A percentile compares a stretch with the other conserved stretches of the same genome.
phyloP scores from a whole-genome alignment of 352 stramenopile genomes.

The Phytophthora citricola region DNA sequence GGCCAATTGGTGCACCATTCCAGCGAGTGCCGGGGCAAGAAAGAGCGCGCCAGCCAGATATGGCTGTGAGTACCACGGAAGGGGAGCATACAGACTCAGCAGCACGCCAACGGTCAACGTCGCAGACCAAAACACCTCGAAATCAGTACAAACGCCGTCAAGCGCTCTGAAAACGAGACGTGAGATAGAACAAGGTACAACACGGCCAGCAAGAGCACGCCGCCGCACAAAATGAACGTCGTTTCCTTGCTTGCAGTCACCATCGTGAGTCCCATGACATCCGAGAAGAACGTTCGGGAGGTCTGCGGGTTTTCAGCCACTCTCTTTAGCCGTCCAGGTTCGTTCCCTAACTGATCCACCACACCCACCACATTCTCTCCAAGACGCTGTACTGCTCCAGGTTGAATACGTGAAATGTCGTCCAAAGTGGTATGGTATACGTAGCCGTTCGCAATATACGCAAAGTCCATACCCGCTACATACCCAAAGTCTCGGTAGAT shows the following conservation, averaged over 20 bases:
- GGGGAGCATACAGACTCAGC: constrained; percentile 67
- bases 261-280: constrained; percentile 70
- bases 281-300: constrained; percentile 79
- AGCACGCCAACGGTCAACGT: constrained; percentile 53
- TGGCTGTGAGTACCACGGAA: constrained; percentile 75
- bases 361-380: constrained; percentile 77
- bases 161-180: constrained; percentile 47
- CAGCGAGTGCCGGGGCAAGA: constrained; percentile 51
- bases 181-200: constrained; percentile 60
- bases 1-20: constrained; percentile 60
- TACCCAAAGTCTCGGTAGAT: constrained; percentile 78
- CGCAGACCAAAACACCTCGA: constrained; percentile 43
- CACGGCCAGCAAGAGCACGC: constrained; percentile 45
- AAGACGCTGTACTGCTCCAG: constrained; percentile 67
- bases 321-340: constrained; percentile 54
- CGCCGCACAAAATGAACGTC: constrained; percentile 47
- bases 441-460: constrained; percentile 83
- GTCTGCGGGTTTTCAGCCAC: constrained; percentile 65
- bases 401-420: constrained; percentile 76
- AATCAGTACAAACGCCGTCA: constrained; percentile 50
- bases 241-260: constrained; percentile 61
- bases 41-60: constrained; percentile 58
- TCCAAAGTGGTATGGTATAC: constrained; percentile 84
- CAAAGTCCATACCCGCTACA: constrained; percentile 86
- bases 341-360: constrained; percentile 52